Evolutionary conservation across 768 basidiomycete species (phyloP).

Genomic region (Kwoniella heveanensis): DNA sequence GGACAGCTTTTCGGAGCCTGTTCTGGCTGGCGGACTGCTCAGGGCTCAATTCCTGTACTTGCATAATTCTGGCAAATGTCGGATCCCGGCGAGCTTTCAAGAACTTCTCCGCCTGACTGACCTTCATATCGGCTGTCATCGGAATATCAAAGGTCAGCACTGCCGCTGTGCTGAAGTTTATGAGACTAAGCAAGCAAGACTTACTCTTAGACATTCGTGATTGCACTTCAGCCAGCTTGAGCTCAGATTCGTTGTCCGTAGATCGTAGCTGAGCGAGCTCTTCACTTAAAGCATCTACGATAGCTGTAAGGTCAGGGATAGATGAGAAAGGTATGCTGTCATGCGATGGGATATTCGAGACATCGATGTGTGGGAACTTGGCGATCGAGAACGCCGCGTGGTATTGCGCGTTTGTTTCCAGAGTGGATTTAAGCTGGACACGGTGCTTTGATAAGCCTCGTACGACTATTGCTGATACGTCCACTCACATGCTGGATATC

Average conservation of each 20-base stretch:
- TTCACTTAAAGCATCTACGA: slow-evolving; percentile 29
- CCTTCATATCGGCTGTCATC: slow-evolving; percentile 69
- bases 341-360: slow-evolving; percentile 64
- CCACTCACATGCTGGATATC: slow-evolving; percentile 67
- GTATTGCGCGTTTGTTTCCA: slow-evolving; percentile 57
- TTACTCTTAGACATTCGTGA: slow-evolving; percentile 52
- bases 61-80: slow-evolving; percentile 74
- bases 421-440: slow-evolving; percentile 60
- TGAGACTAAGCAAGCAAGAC: no score
- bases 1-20: slow-evolving; percentile 69
- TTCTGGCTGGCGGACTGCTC: slow-evolving; percentile 83
- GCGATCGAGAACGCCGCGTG: slow-evolving; percentile 36
- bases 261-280: slow-evolving; percentile 31
- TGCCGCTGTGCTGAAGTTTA: background rate
- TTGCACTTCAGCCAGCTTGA: slow-evolving; percentile 48
- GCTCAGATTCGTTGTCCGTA: slow-evolving; percentile 20
- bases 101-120: slow-evolving; percentile 80
- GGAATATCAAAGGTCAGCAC: background rate
- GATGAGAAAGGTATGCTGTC: slow-evolving; percentile 60
- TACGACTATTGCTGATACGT: background rate
- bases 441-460: no score
- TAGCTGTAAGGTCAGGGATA: slow-evolving; percentile 63
- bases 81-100: slow-evolving; percentile 74
- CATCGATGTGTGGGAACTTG: slow-evolving; percentile 55
- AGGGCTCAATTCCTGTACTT: slow-evolving; percentile 76